Percentiles rank a stretch among this genome's conserved stretches.
Evolutionary conservation across 2,329 filamentous ascomycete species (phyloP).

Genomic region (Apiospora sp.): DNA sequence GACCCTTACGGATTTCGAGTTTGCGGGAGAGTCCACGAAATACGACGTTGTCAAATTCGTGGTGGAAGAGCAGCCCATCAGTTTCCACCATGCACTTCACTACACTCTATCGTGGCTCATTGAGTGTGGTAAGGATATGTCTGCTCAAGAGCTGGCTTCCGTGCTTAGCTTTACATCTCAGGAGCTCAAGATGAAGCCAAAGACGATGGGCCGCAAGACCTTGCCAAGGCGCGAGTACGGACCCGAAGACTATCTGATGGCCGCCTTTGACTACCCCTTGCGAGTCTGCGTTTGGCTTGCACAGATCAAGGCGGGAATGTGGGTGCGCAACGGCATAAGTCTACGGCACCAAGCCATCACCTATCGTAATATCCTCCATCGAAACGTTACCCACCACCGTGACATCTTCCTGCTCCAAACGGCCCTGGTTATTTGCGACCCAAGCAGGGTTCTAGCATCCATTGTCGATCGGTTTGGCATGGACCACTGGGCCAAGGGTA

Average conservation of each 20-base stretch:
- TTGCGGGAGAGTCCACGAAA: conserved; percentile 65
- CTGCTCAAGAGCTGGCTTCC: conserved; percentile 69
- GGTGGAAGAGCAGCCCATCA: conserved; percentile 89
- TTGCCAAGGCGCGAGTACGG: conserved; percentile 64
- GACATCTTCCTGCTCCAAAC: conserved; percentile 95
- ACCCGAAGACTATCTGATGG: conserved; percentile 82
- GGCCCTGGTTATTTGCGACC: conserved; percentile 85
- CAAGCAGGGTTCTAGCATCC: conserved; percentile 83
- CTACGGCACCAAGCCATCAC: conserved; percentile 93
- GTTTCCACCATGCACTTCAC: conserved; percentile 96
- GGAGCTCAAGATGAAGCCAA: conserved; percentile 72
- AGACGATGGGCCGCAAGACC: conserved; percentile 66
- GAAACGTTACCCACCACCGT: conserved; percentile 92
- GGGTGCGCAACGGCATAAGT: conserved; percentile 97
- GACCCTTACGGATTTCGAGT: conserved; percentile 78
- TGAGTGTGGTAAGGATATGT: conserved; percentile 83
- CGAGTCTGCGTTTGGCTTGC: conserved; percentile 95
- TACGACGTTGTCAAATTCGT: conserved; percentile 84
- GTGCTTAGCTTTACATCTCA: conserved; percentile 76
- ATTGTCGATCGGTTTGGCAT: conserved; percentile 93
- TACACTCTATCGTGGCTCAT: conserved; percentile 97
- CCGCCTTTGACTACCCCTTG: conserved; percentile 90
- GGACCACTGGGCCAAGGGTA: conserved; percentile 83
- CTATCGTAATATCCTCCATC: conserved; percentile 86
- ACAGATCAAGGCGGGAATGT: conserved; percentile 98